phyloP scores from a whole-genome alignment of 352 stramenopile genomes.

The Phytopythium cucurbitacearum region DNA sequence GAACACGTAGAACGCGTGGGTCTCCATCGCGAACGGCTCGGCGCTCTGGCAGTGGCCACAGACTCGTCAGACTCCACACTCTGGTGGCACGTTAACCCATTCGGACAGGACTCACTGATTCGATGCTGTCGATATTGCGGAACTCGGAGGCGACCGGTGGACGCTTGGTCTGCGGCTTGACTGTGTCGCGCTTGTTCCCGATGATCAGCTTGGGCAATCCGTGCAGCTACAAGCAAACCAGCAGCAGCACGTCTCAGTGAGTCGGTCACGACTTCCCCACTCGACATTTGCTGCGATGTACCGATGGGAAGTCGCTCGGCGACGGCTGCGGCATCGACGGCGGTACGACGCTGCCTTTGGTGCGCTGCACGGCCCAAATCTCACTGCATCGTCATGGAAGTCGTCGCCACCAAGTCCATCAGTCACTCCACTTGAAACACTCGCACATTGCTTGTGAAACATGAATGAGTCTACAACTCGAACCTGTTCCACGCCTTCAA shows the following conservation, averaged over 20 bases:
- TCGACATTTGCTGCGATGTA: slow-evolving; percentile 6
- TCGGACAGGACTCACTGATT: slow-evolving; percentile 32
- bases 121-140: slow-evolving; percentile 42
- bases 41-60: slow-evolving; percentile 36
- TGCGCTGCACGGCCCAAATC: slow-evolving; percentile 35
- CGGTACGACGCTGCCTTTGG: slow-evolving; percentile 54
- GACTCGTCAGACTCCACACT: neutral
- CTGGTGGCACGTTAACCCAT: neutral
- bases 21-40: slow-evolving; percentile 47
- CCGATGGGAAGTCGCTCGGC: slow-evolving; percentile 29
- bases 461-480: neutral
- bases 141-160: slow-evolving; percentile 31
- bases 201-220: slow-evolving; percentile 70
- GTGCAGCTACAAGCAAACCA: slow-evolving; percentile 19
- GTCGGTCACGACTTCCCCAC: too few relatives aligned
- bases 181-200: slow-evolving; percentile 74
- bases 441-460: neutral
- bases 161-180: slow-evolving; percentile 24
- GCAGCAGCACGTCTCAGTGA: neutral
- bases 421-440: neutral
- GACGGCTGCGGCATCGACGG: slow-evolving; percentile 14
- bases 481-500: slow-evolving; percentile 49
- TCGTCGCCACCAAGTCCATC: neutral
- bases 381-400: slow-evolving; percentile 15
- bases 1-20: slow-evolving; percentile 47